Evolutionary conservation across 257 asterid species (phyloP), one percentile per base, ranked within the genome.

Genomic region (Solanum lycopersicoides): DNA sequence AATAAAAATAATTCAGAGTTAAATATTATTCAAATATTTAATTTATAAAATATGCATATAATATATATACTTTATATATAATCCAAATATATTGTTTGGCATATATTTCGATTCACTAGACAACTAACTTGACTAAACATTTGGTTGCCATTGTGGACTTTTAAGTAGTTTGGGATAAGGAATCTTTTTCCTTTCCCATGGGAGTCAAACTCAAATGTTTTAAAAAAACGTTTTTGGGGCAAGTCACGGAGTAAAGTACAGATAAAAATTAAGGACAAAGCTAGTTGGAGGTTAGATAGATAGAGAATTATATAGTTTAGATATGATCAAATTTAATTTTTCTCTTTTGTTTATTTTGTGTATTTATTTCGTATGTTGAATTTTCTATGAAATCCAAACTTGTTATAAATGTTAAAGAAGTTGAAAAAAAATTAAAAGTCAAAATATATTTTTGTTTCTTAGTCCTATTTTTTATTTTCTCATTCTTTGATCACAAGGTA

Each of bases 161-260:
- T 12, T 2, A 20, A 76, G 83, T 15, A 15, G 71, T 63, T 63
- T 65, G 34, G 3, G 34, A 65, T 23, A 12, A 68, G 23, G 41
- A 28, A 68, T 68, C 37, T 12, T 68, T 68, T 68, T 12, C 74
- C 37, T 68, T 68, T 68, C 74, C 74, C 74, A 68, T 68, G 15
- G 37, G 74, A 30, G 39, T 28, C 20, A 25, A 28, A 66, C 7
- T 12, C 18, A 66, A 28, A 3, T 66, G 73, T 25, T 63, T 25
- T 3, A n/a, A 66, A 50, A 47, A 66, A 28, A 12, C 2, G 3
- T 66, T 66, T 66, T 25, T 12, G 73, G 16, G 11, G 32, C 30
- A 13, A 60, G 30, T 4, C 1, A 0, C 14, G 14, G 30, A 9
- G 30, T 0, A 0, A 3, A 9, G 8, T 6, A n/a, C 10, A n/a